Evolutionary conservation across 805 yeast genomes (phyloP).

Genomic region (Candida caryicola): DNA sequence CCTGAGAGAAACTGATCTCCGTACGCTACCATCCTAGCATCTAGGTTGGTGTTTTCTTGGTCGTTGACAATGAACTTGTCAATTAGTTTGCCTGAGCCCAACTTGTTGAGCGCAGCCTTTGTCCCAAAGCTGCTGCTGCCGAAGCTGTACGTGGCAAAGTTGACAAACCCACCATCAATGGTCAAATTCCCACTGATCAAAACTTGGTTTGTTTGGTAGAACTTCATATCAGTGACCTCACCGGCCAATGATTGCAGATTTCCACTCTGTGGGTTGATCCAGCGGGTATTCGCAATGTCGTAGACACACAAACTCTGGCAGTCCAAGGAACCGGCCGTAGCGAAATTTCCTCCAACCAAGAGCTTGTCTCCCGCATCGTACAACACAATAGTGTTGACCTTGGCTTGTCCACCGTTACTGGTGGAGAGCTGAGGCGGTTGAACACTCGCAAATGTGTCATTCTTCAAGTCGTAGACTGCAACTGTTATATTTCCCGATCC

Average conservation of each 20-base stretch:
- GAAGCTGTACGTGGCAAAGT: constrained; percentile 58
- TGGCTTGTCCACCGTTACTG: constrained; percentile 39
- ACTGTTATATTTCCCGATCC: constrained; percentile 28
- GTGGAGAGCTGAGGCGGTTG: constrained; percentile 51
- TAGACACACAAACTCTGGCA: constrained; percentile 70
- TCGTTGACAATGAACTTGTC: constrained; percentile 48
- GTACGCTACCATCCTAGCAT: constrained; percentile 38
- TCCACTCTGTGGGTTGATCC: constrained; percentile 46
- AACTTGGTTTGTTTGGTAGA: constrained; percentile 36
- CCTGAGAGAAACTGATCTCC: constrained; percentile 37
- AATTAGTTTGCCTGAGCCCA: constrained; percentile 24
- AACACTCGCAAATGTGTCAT: constrained; percentile 36
- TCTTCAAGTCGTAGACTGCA: constrained; percentile 48
- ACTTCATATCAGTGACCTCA: constrained; percentile 49
- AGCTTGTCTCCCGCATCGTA: constrained; percentile 37
- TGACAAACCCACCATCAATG: constrained; percentile 30
- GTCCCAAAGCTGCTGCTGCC: constrained; percentile 27
- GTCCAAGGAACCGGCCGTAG: constrained; percentile 49
- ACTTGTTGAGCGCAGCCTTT: constrained; percentile 17
- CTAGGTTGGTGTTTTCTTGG: constrained; percentile 28
- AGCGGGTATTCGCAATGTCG: constrained; percentile 50
- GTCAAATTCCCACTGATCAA: constrained; percentile 54
- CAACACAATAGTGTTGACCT: constrained; percentile 34
- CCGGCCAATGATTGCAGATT: constrained; percentile 42
- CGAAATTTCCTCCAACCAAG: constrained; percentile 74